Conservation (phyloP, 164 flowering plant species). For the Hamamelis virginiana region DNA sequence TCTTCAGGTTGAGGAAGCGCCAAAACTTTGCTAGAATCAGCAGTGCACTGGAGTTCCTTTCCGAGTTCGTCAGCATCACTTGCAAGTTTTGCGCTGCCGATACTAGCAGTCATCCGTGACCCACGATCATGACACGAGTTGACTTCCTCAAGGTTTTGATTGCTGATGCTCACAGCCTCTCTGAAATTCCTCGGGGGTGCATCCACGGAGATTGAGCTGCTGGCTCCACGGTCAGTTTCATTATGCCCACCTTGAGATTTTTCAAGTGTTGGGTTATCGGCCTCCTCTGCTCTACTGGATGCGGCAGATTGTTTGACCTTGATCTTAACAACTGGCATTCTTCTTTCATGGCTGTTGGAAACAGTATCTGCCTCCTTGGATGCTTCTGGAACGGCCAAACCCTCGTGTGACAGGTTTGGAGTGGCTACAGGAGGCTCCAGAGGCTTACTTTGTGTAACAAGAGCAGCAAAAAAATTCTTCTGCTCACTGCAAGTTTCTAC, state of each 20-base stretch:
- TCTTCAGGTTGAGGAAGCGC: slow-evolving; percentile 27
- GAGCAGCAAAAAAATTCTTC: slow-evolving; percentile 42
- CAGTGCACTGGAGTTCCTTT: slow-evolving; percentile 92
- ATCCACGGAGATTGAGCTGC: slow-evolving; percentile 91
- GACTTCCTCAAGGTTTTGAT: slow-evolving; percentile 73
- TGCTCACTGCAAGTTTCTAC: slow-evolving; percentile 46
- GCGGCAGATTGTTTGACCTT: slow-evolving; percentile 70
- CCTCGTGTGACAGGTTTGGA: slow-evolving; percentile 21
- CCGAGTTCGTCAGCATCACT: slow-evolving; percentile 55
- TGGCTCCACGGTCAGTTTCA: slow-evolving; percentile 57
- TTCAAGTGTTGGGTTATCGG: slow-evolving; percentile 38
- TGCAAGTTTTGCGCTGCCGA: slow-evolving; percentile 71
- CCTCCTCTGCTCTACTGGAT: slow-evolving; percentile 60
- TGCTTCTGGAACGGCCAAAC: slow-evolving; percentile 31
- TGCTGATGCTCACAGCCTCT: slow-evolving; percentile 46
- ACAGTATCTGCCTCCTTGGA: slow-evolving; percentile 55
- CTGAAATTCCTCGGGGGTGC: slow-evolving; percentile 63
- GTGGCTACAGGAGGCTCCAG: slow-evolving; percentile 28
- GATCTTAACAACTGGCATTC: slow-evolving; percentile 62
- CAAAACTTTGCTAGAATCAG: slow-evolving; percentile 68
- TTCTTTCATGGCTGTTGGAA: slow-evolving; percentile 62
- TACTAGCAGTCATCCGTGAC: slow-evolving; percentile 84
- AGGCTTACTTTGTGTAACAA: slow-evolving; percentile 48
- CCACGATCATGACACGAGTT: slow-evolving; percentile 77
- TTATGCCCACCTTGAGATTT: slow-evolving; percentile 47